Base-by-base conservation (phyloP, 1,139 yeast species). In the Candida frijolesensis region DNA sequence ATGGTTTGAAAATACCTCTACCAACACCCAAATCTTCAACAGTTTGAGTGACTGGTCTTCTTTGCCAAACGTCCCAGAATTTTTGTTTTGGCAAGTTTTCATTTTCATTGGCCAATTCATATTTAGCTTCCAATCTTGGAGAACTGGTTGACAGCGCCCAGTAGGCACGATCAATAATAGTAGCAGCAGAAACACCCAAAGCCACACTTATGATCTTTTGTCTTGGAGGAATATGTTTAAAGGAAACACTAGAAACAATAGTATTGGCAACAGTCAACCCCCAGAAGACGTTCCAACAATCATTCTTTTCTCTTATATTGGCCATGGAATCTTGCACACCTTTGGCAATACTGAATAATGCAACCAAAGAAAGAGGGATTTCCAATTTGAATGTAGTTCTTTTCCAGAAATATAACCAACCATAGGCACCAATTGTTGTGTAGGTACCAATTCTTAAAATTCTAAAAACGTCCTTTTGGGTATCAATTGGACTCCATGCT, bases 21-120 rank as follows among this genome's bases (percentile, higher is more conserved):
- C 85, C 85, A 57, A 72, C 82, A 53, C 96, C 96, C 61, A 89
- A 77, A 62, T 84, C 86, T 57, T 83, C 87, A 38, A 87, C 80
- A 16, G 96, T 88, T 70, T 88, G 92, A 34, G 91, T 83, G 60
- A 89, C 72, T 25, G 96, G 96, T 65, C 89, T 82, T 76, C 96
- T 84, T 73, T 84, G 83, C 70, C 85, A 83, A 44, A 85, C 85
- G 58, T 88, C 95, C 91, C 92, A 89, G 73, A 87, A 87, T 37
- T 84, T 84, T 70, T 87, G 94, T 65, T 80, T 80, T 52, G 65
- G 66, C 42, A 60, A 60, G n/a, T 68, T 72, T 48, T 63, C 65
- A 50, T 65, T 72, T 15, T 68, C 61, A 59, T 75, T 72, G 42
- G 74, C 78, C 46, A 63, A 62, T 37, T 60, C 72, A 56, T 65